phyloP scores from a whole-genome alignment of 441 rosid genomes.

The Populus hybrid region DNA sequence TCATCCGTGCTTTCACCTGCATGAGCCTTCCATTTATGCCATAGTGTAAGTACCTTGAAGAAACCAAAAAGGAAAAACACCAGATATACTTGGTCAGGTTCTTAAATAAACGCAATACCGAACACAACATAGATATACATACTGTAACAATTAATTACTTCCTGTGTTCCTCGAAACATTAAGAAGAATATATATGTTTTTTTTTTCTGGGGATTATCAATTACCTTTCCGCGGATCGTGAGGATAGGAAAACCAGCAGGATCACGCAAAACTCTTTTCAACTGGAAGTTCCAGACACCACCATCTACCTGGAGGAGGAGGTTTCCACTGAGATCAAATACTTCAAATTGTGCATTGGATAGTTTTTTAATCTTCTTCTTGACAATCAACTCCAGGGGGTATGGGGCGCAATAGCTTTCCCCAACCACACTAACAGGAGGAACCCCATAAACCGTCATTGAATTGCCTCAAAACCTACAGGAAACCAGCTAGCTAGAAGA shows the following conservation, averaged over 20 bases:
- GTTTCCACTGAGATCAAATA: conserved; percentile 50
- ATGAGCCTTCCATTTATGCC: conserved; percentile 54
- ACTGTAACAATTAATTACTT: background rate
- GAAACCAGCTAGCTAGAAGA: background rate
- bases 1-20: conserved; percentile 44
- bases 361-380: conserved; percentile 46
- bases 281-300: conserved; percentile 45
- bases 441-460: conserved; percentile 31
- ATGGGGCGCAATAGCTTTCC: conserved; percentile 58
- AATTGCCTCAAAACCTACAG: background rate
- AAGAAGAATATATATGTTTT: too few species aligned
- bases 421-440: conserved; percentile 51
- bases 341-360: conserved; percentile 43
- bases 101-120: background rate
- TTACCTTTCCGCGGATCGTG: conserved; percentile 59
- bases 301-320: conserved; percentile 60
- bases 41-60: conserved; percentile 34
- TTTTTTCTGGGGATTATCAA: background rate
- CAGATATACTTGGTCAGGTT: background rate
- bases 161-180: too few species aligned
- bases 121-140: background rate
- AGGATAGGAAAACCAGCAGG: conserved; percentile 65
- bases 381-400: conserved; percentile 53
- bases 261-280: conserved; percentile 52
- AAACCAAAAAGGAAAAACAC: background rate